Percentiles rank a stretch among this genome's conserved stretches.
Conservation (phyloP, 306 rosid species). For the Malus domestica region DNA sequence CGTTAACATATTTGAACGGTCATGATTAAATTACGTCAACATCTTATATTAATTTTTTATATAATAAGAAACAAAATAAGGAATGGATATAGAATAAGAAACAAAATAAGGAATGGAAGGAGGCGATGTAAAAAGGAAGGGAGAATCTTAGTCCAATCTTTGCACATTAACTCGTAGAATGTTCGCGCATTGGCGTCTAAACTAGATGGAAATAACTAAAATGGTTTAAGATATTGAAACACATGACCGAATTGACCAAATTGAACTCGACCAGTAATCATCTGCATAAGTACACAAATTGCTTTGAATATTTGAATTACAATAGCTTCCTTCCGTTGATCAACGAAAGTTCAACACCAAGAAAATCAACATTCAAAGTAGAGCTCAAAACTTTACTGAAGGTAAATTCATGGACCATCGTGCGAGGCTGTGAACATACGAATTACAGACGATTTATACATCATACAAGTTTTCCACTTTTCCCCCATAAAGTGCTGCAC, state of each 20-base stretch:
- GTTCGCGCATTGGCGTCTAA: not conserved
- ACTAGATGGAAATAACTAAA: not conserved
- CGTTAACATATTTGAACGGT: too few species aligned
- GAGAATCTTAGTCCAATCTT: too few species aligned
- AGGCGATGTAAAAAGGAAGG: too few species aligned
- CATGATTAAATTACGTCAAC: too few species aligned
- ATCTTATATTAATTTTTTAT: too few species aligned
- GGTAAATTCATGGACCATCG: slow-evolving; percentile 11
- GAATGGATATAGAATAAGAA: too few species aligned
- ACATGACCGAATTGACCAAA: too few species aligned
- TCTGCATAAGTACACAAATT: not conserved
- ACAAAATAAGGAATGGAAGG: too few species aligned
- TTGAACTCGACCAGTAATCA: not conserved
- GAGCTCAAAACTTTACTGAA: slow-evolving; percentile 21
- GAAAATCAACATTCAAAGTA: not conserved
- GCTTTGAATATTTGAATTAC: not conserved
- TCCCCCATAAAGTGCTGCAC: slow-evolving; percentile 13
- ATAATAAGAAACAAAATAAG: too few species aligned
- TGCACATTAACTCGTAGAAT: too few species aligned
- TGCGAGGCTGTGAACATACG: slow-evolving; percentile 11
- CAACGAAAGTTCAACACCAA: not conserved
- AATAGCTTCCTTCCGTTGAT: not conserved
- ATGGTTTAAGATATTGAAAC: too few species aligned
- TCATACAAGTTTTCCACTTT: slow-evolving; percentile 23
- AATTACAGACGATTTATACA: slow-evolving; percentile 16